phyloP scores from a whole-genome alignment of 352 stramenopile species.

The Elongisporangium senticosum region DNA sequence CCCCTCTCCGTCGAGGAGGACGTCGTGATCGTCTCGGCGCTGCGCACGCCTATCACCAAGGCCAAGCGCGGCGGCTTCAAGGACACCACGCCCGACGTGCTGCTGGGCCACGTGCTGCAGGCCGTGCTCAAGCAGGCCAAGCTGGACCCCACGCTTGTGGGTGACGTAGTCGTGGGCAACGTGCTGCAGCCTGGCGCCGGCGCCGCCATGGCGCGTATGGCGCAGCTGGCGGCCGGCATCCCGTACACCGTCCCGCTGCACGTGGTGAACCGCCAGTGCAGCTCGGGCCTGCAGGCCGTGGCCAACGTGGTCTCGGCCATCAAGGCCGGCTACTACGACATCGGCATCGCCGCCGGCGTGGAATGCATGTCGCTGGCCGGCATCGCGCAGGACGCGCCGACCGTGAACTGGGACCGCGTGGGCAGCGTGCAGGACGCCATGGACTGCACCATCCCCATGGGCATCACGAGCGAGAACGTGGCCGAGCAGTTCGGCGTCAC shows the following conservation, averaged over 20 bases:
- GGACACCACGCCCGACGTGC: constrained; percentile 88
- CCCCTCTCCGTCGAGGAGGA: constrained; percentile 45
- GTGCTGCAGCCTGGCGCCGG: constrained; percentile 78
- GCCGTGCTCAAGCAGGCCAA: constrained; percentile 81
- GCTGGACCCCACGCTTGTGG: constrained; percentile 68
- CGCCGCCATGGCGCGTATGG: constrained; percentile 74
- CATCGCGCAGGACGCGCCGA: constrained; percentile 47
- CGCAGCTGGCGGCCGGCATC: constrained; percentile 71
- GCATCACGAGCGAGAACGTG: constrained; percentile 85
- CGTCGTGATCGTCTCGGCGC: constrained; percentile 79
- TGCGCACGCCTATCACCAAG: constrained; percentile 86
- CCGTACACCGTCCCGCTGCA: constrained; percentile 70
- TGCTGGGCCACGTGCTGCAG: constrained; percentile 81
- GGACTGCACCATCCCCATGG: constrained; percentile 84
- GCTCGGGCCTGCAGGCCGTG: constrained; percentile 82
- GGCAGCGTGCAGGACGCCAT: constrained; percentile 55
- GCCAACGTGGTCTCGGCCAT: constrained; percentile 69
- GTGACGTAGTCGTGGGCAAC: constrained; percentile 84
- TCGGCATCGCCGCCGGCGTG: constrained; percentile 80
- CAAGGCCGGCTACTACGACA: constrained; percentile 81
- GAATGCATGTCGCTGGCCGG: constrained; percentile 81
- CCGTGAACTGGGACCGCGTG: constrained; percentile 58
- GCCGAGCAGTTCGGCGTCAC: constrained; percentile 73
- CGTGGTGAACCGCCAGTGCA: constrained; percentile 85
- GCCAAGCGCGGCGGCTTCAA: constrained; percentile 87